phyloP scores from a whole-genome alignment of 257 asterid genomes.

The Nicotiana attenuata region DNA sequence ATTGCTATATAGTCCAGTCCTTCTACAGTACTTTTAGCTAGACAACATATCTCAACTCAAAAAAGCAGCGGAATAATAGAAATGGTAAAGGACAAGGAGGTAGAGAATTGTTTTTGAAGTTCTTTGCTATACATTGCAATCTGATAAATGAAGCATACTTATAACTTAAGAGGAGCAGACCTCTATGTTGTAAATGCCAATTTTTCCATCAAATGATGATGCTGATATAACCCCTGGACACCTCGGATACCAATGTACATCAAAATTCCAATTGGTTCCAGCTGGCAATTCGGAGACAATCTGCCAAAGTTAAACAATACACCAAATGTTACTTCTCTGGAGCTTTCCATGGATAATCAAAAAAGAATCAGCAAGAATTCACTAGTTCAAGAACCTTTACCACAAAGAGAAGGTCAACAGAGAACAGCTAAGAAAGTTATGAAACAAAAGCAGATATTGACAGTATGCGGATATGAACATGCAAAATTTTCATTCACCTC shows the following conservation, averaged over 20 bases:
- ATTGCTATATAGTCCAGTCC: not conserved
- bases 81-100: not conserved
- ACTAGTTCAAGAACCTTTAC: not conserved
- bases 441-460: not conserved
- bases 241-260: conserved; percentile 88
- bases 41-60: not conserved
- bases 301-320: conserved; percentile 31
- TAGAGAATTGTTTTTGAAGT: not conserved
- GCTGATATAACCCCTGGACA: conserved; percentile 96
- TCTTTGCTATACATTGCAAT: not conserved
- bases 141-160: not conserved
- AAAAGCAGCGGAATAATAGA: not conserved
- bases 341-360: not conserved
- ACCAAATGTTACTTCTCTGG: not conserved
- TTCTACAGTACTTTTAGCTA: not conserved
- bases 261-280: conserved; percentile 97
- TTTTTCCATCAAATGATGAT: conserved; percentile 96
- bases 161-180: conserved; percentile 26
- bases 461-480: not conserved
- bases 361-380: not conserved
- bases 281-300: conserved; percentile 92
- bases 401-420: not conserved
- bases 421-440: not conserved
- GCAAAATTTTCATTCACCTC: conserved; percentile 44
- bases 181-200: conserved; percentile 92